These are phyloP conservation scores for Yamadazyma philogaea DNA, from an alignment of 805 yeast species.

Conservation along the genomic window DNA sequence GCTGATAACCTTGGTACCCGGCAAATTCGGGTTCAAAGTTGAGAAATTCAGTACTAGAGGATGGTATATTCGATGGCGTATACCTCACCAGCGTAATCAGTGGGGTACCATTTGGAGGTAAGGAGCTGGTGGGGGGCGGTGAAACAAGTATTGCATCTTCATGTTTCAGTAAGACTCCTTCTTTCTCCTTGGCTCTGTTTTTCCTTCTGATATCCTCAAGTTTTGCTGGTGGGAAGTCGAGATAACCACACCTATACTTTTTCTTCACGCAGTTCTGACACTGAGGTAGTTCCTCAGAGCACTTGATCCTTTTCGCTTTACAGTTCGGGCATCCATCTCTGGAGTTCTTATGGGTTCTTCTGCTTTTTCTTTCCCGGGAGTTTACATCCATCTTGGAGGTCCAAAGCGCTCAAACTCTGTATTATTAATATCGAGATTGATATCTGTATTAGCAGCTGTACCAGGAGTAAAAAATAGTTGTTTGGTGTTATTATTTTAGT, in stretches of 20 bases:
- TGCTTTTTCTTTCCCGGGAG: slow-evolving; percentile 22
- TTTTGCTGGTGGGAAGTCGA: slow-evolving; percentile 39
- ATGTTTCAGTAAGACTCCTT: slow-evolving; percentile 5
- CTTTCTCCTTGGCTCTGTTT: slow-evolving; percentile 23
- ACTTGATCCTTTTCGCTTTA: slow-evolving; percentile 41
- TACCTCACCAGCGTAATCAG: neutral
- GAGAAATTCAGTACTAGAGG: neutral
- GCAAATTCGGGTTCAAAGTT: slow-evolving; percentile 3
- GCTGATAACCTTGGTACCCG: slow-evolving; percentile 3
- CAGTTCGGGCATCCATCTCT: slow-evolving; percentile 46
- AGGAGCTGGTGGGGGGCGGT: neutral
- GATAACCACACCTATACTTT: slow-evolving; percentile 38
- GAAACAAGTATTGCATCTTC: neutral
- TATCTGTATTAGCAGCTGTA: no score
- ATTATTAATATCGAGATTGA: no score
- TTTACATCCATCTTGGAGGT: slow-evolving; percentile 5
- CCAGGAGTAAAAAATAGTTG: neutral
- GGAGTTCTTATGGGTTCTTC: slow-evolving; percentile 37
- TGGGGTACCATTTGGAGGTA: slow-evolving; percentile 1
- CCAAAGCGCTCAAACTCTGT: neutral
- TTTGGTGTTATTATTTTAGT: neutral
- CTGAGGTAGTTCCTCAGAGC: slow-evolving; percentile 41
- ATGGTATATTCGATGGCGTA: neutral
- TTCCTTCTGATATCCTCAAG: slow-evolving; percentile 33
- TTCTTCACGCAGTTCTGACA: slow-evolving; percentile 39